Evolutionary conservation across 192 early-diverging fungal genomes (phyloP).

Genomic region (Coemansia sp.): DNA sequence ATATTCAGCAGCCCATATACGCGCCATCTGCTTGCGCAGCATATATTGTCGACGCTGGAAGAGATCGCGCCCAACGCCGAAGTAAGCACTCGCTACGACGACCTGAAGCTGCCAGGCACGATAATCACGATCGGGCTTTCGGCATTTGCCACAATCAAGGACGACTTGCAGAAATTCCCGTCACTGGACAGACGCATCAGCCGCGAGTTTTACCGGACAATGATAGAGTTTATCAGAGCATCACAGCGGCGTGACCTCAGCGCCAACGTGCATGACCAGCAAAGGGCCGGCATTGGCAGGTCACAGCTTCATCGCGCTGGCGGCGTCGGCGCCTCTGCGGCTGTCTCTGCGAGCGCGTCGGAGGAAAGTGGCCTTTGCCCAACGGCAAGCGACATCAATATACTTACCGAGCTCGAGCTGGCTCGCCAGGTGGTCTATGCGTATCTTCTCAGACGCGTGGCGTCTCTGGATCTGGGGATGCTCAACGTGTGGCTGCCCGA

Average conservation of each 20-base stretch:
- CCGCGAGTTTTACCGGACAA: slow-evolving; percentile 21
- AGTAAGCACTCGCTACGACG: slow-evolving; percentile 19
- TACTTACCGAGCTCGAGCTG: slow-evolving; percentile 20
- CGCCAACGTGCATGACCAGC: background rate
- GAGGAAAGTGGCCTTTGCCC: slow-evolving; percentile 17
- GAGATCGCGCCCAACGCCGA: slow-evolving; percentile 30
- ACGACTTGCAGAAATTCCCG: slow-evolving; percentile 21
- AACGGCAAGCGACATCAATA: slow-evolving; percentile 7
- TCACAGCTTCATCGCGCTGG: slow-evolving; percentile 8
- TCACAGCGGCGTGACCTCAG: slow-evolving; percentile 17
- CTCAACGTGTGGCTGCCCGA: slow-evolving; percentile 37
- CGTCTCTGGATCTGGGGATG: slow-evolving; percentile 26
- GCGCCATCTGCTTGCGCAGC: slow-evolving; percentile 35
- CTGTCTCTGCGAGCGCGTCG: background rate
- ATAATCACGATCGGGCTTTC: slow-evolving; percentile 40
- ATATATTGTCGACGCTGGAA: slow-evolving; percentile 32
- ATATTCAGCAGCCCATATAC: slow-evolving; percentile 45
- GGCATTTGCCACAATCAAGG: slow-evolving; percentile 17
- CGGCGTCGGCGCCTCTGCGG: background rate
- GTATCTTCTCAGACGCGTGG: slow-evolving; percentile 34
- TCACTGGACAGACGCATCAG: slow-evolving; percentile 11
- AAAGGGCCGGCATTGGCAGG: slow-evolving; percentile 5
- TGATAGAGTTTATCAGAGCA: slow-evolving; percentile 18
- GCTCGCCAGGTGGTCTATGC: slow-evolving; percentile 41
- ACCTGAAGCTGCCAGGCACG: slow-evolving; percentile 23